These are phyloP conservation scores for Suhomyces taliae DNA, from an alignment of 1,139 yeast genomes.

Conservation along the genomic window DNA sequence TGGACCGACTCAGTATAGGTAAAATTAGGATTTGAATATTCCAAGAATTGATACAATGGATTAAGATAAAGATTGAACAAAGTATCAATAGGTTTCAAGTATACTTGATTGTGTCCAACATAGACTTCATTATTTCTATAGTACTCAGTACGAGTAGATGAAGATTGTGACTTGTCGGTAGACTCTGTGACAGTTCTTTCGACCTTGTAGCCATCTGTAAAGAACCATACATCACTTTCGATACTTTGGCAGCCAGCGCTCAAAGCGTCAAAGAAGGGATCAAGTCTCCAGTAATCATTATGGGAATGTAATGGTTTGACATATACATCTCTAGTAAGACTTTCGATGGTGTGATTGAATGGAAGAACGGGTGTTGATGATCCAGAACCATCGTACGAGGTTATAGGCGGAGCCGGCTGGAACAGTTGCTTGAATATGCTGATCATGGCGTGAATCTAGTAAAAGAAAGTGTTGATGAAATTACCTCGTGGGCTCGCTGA, in stretches of 20 bases:
- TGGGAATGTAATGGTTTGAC: conserved; percentile 65
- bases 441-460: conserved; percentile 10
- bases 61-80: conserved; percentile 53
- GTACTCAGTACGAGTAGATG: conserved; percentile 14
- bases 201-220: conserved; percentile 28
- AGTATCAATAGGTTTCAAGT: conserved; percentile 45
- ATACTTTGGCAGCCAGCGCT: conserved; percentile 59
- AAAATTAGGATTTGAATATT: conserved; percentile 41
- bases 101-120: conserved; percentile 64
- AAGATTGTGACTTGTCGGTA: conserved; percentile 13
- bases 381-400: conserved; percentile 11
- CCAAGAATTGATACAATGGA: conserved; percentile 50
- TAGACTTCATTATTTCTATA: conserved; percentile 44
- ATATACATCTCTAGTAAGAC: conserved; percentile 50
- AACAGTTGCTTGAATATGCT: conserved; percentile 13
- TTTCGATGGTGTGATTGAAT: conserved; percentile 25
- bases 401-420: neutral
- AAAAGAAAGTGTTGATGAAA: neutral
- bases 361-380: conserved; percentile 15
- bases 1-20: conserved; percentile 9
- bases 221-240: conserved; percentile 73
- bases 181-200: conserved; percentile 25
- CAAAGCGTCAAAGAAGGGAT: conserved; percentile 65
- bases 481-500: conserved; percentile 1
- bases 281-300: conserved; percentile 70